A percentile compares a stretch with the other conserved stretches of the same genome.
Conservation (phyloP, 2,329 filamentous ascomycete species). For the Phialophora chinensis region DNA sequence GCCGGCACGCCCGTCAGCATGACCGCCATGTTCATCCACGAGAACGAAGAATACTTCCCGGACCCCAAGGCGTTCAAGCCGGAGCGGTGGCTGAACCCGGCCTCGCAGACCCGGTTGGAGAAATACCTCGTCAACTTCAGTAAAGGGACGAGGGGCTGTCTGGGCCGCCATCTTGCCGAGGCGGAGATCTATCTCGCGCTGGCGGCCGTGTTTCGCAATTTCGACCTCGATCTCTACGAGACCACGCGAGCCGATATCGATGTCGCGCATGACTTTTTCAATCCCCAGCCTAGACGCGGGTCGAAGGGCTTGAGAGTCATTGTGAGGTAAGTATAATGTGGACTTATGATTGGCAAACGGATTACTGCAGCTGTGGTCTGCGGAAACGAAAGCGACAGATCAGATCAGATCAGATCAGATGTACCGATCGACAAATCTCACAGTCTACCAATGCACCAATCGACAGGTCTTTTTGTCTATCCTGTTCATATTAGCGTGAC, state of each 20-base stretch:
- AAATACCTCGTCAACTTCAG: conserved; percentile 51
- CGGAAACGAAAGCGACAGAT: too few species aligned
- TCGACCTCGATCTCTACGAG: conserved; percentile 36
- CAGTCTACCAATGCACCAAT: too few species aligned
- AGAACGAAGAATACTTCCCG: conserved; percentile 46
- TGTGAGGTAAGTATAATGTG: conserved; percentile 3
- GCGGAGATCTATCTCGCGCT: conserved; percentile 37
- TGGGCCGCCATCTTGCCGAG: conserved; percentile 38
- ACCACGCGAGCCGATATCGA: conserved; percentile 31
- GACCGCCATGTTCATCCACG: conserved; percentile 38
- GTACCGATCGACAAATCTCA: too few species aligned
- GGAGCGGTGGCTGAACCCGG: conserved; percentile 34
- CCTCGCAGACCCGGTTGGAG: conserved; percentile 42
- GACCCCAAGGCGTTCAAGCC: conserved; percentile 38
- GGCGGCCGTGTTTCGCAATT: conserved; percentile 28
- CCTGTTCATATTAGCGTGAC: too few species aligned
- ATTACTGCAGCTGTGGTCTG: too few species aligned
- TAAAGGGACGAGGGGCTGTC: conserved; percentile 50
- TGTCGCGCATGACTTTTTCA: conserved; percentile 36
- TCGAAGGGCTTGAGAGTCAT: conserved; percentile 24
- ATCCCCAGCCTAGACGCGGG: conserved; percentile 15
- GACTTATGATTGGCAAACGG: too few species aligned
- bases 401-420: too few species aligned
- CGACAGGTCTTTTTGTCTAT: too few species aligned
- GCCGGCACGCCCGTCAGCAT: conserved; percentile 40